These are phyloP conservation scores for Aureobasidium subglaciale DNA, from an alignment of 2,329 filamentous ascomycete species.

Conservation along the genomic window DNA sequence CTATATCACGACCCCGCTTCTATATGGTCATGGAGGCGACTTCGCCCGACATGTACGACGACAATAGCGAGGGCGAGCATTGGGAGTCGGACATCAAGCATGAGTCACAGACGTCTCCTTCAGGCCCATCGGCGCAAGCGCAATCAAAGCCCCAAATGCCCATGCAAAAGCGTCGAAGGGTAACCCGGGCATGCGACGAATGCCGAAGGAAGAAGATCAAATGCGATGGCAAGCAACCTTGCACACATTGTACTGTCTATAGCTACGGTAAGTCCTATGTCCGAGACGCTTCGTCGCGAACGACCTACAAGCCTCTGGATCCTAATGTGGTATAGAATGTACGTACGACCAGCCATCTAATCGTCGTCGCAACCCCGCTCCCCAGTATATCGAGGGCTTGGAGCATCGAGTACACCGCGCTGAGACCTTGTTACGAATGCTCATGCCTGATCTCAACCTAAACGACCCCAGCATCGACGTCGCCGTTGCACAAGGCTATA, in stretches of 20 bases:
- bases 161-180: constrained; percentile 65
- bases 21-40: constrained; percentile 23
- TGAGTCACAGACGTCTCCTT: constrained; percentile 23
- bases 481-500: constrained; percentile 45
- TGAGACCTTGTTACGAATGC: constrained; percentile 68
- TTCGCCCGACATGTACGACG: constrained; percentile 28
- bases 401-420: constrained; percentile 77
- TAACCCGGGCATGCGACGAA: constrained; percentile 82
- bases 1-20: neutral
- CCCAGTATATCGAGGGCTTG: constrained; percentile 86
- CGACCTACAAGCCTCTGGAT: neutral
- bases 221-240: constrained; percentile 49
- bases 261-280: constrained; percentile 69
- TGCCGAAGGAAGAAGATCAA: constrained; percentile 63
- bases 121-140: constrained; percentile 18
- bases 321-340: constrained; percentile 55
- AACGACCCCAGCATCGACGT: constrained; percentile 78
- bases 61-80: constrained; percentile 24
- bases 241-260: constrained; percentile 93
- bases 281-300: neutral
- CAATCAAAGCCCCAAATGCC: constrained; percentile 22
- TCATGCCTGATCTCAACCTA: constrained; percentile 77
- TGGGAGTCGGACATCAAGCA: constrained; percentile 26
- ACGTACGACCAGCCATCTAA: constrained; percentile 95
- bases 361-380: constrained; percentile 78